These are phyloP conservation scores for Quercus ilex DNA, from an alignment of 306 rosid genomes.

Conservation along the genomic window DNA sequence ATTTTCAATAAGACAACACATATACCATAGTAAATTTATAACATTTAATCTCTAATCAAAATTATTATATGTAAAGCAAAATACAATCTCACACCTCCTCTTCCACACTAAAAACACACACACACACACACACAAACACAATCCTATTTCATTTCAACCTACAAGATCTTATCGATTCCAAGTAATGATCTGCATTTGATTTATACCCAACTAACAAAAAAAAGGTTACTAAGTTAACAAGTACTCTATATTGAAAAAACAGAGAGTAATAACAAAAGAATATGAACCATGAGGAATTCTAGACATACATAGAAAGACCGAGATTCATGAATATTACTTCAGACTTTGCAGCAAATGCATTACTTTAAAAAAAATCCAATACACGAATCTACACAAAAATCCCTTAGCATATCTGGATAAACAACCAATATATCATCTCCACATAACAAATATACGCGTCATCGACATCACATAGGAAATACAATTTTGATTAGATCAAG, in stretches of 20 bases:
- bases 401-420: not conserved
- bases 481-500: conserved; percentile 11
- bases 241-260: not conserved
- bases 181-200: too few species aligned
- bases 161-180: not conserved
- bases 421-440: not conserved
- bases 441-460: not conserved
- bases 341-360: not conserved
- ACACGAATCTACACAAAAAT: not conserved
- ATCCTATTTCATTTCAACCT: too few species aligned
- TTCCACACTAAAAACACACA: too few species aligned
- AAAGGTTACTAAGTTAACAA: too few species aligned
- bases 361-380: not conserved
- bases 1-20: too few species aligned
- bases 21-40: too few species aligned
- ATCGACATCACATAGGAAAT: not conserved
- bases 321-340: not conserved
- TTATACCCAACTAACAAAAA: too few species aligned
- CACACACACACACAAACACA: too few species aligned
- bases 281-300: not conserved
- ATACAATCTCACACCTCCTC: too few species aligned
- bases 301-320: not conserved
- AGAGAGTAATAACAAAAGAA: not conserved
- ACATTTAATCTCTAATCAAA: too few species aligned
- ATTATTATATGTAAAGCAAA: too few species aligned